phyloP scores from a whole-genome alignment of 371 early-diverging fungal species.

The Mortierella sp. region DNA sequence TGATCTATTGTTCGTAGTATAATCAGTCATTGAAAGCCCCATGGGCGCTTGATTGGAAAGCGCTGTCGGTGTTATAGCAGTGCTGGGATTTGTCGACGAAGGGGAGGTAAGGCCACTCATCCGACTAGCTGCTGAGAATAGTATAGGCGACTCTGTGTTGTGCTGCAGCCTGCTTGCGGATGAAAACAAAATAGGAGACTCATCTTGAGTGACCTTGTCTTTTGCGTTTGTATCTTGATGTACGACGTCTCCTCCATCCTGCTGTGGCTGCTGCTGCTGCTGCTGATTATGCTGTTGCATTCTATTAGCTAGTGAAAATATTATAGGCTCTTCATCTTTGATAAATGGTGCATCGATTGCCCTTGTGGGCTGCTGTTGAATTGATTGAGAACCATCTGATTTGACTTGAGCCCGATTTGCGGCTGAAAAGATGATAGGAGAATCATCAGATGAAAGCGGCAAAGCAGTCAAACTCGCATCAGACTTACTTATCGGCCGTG shows the following conservation, averaged over 20 bases:
- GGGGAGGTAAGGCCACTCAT: conserved; percentile 5
- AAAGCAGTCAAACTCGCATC: not conserved
- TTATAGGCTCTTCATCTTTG: conserved; percentile 30
- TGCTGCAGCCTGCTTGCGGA: conserved; percentile 36
- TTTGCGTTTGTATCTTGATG: conserved; percentile 5
- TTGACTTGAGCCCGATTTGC: conserved; percentile 29
- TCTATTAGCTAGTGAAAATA: conserved; percentile 38
- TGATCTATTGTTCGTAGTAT: conserved; percentile 8
- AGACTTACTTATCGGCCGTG: not conserved
- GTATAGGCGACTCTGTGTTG: conserved; percentile 22
- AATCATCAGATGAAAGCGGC: conserved; percentile 6
- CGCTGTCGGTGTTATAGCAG: not conserved
- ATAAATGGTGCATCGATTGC: not conserved
- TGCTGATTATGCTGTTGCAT: conserved; percentile 31
- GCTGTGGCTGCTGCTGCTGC: conserved; percentile 28
- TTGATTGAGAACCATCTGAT: not conserved
- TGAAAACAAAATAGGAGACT: conserved; percentile 38
- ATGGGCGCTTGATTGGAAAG: not conserved
- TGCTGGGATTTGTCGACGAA: not conserved
- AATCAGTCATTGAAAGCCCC: conserved; percentile 2
- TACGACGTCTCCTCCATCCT: not conserved
- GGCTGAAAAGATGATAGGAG: conserved; percentile 36
- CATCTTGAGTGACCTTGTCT: conserved; percentile 7
- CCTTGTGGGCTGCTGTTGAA: conserved; percentile 7
- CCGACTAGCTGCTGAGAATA: conserved; percentile 43